Evolutionary conservation across 2,329 filamentous ascomycete species (phyloP), one percentile per base, ranked within the genome.

Genomic region (Exophiala calicioides): DNA sequence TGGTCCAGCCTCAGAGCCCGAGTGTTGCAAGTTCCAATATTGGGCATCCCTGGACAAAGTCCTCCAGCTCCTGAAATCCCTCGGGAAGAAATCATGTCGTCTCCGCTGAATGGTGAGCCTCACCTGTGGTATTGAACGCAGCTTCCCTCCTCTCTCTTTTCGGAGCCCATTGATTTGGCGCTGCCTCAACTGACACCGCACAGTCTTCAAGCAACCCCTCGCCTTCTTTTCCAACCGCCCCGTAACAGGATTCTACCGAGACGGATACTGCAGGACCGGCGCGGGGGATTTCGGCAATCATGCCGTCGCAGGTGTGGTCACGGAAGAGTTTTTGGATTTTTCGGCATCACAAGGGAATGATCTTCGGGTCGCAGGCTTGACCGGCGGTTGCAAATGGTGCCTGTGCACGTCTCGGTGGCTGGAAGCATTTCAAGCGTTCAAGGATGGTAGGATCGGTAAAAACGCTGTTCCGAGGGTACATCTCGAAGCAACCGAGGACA

Each of bases 281-380:
- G 62, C 67, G 2, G 68, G 68, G 10, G 80, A 84, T 58, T 66
- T 65, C 15, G 81, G 81, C 15, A 83, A 82, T 62, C 81, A 84
- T 60, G 74, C 75, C 21, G 70, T 84, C 15, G 80, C 80, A 1
- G 76, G 55, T 7, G 71, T 80, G 20, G 68, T 84, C 1, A 80
- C 77, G 5, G 74, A 81, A 48, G 76, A 80, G 57, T 84, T 84
- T 61, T 75, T 84, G 26, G 78, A 83, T 60, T 84, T 78, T 66
- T 74, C 73, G 21, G 79, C 80, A 16, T 68, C 71, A 4, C 72
- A 75, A 29, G 81, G 80, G 29, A 84, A 84, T 58, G 77, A 84
- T 58, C 68, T 85, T 27, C 73, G 79, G n/a, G 57, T 62, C 3
- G 71, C 72, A 21, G 80, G 80, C 2, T 69, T 84, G 44, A 77